Percentiles rank a stretch among this genome's conserved stretches.
These are phyloP conservation scores for Galerina sulciceps DNA, from an alignment of 768 basidiomycete species.

Conservation along the genomic window DNA sequence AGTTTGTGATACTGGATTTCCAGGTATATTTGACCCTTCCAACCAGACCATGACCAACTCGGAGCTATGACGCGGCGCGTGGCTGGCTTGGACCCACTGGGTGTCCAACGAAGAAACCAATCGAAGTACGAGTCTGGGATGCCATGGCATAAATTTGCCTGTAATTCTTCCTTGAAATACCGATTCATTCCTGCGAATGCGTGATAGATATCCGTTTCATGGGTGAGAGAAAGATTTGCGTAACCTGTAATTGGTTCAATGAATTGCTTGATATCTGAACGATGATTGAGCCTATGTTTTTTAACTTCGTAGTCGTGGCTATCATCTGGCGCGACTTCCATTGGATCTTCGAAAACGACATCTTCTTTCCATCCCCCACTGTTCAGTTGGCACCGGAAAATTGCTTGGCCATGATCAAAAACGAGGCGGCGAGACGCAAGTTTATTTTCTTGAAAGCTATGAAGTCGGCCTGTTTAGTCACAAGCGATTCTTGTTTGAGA, in stretches of 20 bases:
- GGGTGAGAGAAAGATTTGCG: conserved; percentile 4
- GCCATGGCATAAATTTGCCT: conserved; percentile 12
- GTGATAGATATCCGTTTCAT: conserved; percentile 8
- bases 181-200: conserved; percentile 5
- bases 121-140: conserved; percentile 11
- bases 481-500: not conserved
- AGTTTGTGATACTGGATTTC: not conserved
- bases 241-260: not conserved
- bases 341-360: conserved; percentile 7
- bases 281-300: no score
- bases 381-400: not conserved
- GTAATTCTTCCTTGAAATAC: not conserved
- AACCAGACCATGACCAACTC: conserved; percentile 17
- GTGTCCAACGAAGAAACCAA: conserved; percentile 14
- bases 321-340: not conserved
- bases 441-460: conserved; percentile 12
- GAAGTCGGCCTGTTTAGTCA: not conserved
- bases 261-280: not conserved
- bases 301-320: no score
- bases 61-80: not conserved
- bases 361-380: conserved; percentile 7
- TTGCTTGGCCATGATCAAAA: conserved; percentile 4
- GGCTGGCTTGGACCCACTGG: not conserved
- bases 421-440: conserved; percentile 2
- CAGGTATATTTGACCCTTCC: not conserved